These are phyloP conservation scores for Obelidium mucronatum DNA, from an alignment of 192 early-diverging fungal species.

Conservation along the genomic window DNA sequence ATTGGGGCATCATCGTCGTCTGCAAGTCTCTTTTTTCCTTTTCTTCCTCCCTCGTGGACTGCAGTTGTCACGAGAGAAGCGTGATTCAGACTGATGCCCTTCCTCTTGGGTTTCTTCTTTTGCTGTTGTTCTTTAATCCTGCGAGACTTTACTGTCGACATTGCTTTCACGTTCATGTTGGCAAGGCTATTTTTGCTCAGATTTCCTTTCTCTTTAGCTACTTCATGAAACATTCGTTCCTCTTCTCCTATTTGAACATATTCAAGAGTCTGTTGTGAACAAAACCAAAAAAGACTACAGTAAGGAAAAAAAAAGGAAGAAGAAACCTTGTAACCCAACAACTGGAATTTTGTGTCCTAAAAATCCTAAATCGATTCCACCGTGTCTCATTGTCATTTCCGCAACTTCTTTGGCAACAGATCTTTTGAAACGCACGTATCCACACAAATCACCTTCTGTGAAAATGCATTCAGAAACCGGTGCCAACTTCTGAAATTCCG, in stretches of 20 bases:
- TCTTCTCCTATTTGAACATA: no score
- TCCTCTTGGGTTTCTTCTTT: background rate
- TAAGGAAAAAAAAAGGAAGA: no score
- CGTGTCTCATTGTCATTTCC: constrained; percentile 18
- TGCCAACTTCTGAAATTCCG: background rate
- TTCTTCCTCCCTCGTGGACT: background rate
- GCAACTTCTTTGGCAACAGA: constrained; percentile 1
- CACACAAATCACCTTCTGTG: background rate
- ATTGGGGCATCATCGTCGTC: background rate
- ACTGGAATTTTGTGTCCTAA: background rate
- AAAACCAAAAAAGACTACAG: no score
- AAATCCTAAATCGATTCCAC: background rate
- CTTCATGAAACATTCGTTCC: constrained; percentile 16
- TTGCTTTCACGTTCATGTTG: background rate
- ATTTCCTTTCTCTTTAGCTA: constrained; percentile 2
- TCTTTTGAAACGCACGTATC: constrained; percentile 11
- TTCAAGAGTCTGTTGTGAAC: no score
- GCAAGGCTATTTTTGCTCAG: background rate
- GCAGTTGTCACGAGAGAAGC: background rate
- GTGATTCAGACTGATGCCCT: background rate
- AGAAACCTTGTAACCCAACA: constrained; percentile 3
- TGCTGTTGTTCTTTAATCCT: background rate
- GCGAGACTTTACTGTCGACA: constrained; percentile 21
- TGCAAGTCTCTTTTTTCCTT: constrained; percentile 9
- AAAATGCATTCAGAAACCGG: constrained; percentile 15